Base-by-base conservation (phyloP, 306 rosid genomes). In the Luffa acutangula region DNA sequence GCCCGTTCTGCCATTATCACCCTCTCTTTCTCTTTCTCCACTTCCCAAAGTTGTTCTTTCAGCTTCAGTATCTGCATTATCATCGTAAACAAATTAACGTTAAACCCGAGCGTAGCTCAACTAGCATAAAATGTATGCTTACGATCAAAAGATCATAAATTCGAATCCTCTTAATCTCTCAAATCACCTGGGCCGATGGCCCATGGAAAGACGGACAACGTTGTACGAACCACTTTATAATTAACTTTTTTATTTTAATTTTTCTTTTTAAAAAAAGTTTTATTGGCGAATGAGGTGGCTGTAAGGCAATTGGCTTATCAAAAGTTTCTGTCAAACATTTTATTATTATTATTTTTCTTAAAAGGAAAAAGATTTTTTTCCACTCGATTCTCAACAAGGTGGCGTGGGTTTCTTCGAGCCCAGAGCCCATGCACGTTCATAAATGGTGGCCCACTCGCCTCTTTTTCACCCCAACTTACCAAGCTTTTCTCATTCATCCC, bases 321-420 rank as follows among this genome's bases (percentile, higher is more conserved):
- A 66, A 66, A 66, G 74, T 8, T 66, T 66, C 1, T 39, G 4
- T 71, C 1, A 45, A 31, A 72, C 11, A 2, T 62, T 72, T 45
- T 70, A 21, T 70, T 10, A 7, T 17, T 25, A 25, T 25, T 25
- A 25, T 25, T 25, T 70, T 70, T 71, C 15, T 13, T 9, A 37
- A 58, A 12, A 33, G 10, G 6, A 17, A 18, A 75, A 45, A 58
- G 0, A 9, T 2, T 33, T 0, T 57, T 57, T 64, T 1, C 14
- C 31, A 64, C 21, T 11, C 3, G 21, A 36, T 34, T 34, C 4
- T 78, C 75, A 85, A n/a, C 62, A 60, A 64, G 75, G 78, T 84
- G 85, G 82, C 79, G 66, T 79, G 78, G 85, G 53, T 81, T 79
- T 81, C 87, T 89, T 89, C 87, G 92, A 89, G 91, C 93, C 92